phyloP scores from a whole-genome alignment of 129 eudicot genomes.

The Dittrichia graveolens region DNA sequence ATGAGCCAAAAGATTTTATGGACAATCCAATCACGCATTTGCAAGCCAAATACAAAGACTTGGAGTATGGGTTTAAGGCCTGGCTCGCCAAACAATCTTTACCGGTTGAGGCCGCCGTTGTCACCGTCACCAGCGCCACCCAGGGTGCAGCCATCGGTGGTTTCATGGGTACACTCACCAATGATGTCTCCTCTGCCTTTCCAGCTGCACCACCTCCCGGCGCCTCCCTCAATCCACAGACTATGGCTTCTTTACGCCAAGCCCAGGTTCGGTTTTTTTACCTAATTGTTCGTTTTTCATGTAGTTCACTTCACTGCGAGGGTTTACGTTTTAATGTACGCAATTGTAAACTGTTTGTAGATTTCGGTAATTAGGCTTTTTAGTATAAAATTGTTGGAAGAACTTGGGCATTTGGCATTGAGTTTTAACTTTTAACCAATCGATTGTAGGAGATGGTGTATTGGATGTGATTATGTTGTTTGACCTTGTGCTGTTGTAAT shows the following conservation, averaged over 20 bases:
- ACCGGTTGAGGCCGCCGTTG: slow-evolving; percentile 76
- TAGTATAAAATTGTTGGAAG: too few relatives aligned
- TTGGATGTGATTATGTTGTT: too few relatives aligned
- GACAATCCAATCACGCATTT: slow-evolving; percentile 53
- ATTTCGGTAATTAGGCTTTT: too few relatives aligned
- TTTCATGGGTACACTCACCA: slow-evolving; percentile 71
- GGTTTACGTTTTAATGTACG: too few relatives aligned
- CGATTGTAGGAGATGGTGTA: too few relatives aligned
- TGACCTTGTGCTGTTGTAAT: too few relatives aligned
- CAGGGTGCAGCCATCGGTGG: slow-evolving; percentile 88
- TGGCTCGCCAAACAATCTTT: slow-evolving; percentile 74
- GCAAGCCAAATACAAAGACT: slow-evolving; percentile 64
- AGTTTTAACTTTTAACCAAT: too few relatives aligned
- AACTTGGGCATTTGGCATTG: too few relatives aligned
- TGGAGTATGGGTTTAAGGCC: slow-evolving; percentile 55
- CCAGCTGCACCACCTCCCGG: slow-evolving; percentile 56
- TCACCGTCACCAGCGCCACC: slow-evolving; percentile 61
- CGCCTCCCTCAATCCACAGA: slow-evolving; percentile 43
- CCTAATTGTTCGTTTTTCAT: background rate
- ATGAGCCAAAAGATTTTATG: slow-evolving; percentile 24
- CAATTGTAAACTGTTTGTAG: too few relatives aligned
- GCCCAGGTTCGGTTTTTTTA: slow-evolving; percentile 55
- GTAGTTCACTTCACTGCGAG: background rate
- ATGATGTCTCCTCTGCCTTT: slow-evolving; percentile 45
- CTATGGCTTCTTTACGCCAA: slow-evolving; percentile 80